Base-by-base conservation (phyloP, 1,284 basidiomycete genomes). In the Pulchroboletus neoregius region DNA sequence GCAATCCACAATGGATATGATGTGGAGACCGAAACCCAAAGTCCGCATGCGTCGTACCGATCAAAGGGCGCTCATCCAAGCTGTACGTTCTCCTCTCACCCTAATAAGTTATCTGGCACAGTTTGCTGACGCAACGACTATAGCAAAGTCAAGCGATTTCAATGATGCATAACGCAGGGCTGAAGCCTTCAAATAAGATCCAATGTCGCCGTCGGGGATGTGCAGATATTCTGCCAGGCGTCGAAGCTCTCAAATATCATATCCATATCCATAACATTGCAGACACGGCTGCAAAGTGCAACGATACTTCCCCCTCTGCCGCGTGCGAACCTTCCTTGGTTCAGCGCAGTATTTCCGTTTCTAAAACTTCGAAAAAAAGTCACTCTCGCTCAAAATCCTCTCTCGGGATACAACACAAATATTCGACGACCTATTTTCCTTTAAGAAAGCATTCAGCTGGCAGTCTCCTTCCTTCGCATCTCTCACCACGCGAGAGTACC, bases 261-360 rank as follows among this genome's bases (percentile, higher is more conserved):
- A 63, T 84, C 33, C 76, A 80, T 51, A 74, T 84, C 22, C 81
- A 84, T 58, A 73, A 79, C 54, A 71, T 82, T 36, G 64, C 70
- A 30, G 71, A 72, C 43, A 43, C 8, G 45, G 30, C 39, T 37
- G 7, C 38, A 22, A 23, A n/a, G 46, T 23, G 32, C 15, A 18
- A 18, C 9, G 27, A 42, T 39, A 4, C 22, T 20, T 12, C 34
- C 7, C 13, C 27, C 33, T 39, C 37, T 13, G 1, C 32, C 40
- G 28, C 26, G 3, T 24, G 22, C 32, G 38, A 46, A 27, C 26
- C 36, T 15, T 45, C 42, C 10, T 18, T 43, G 23, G 39, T 27
- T 9, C 42, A 49, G 6, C 49, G 30, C 20, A 33, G 27, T 35
- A 28, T 26, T 5, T 33, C 36, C 28, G n/a, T 44, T n/a, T 26